These are phyloP conservation scores for Botrytis squamosa DNA, from an alignment of 2,329 filamentous ascomycete genomes.

Conservation along the genomic window DNA sequence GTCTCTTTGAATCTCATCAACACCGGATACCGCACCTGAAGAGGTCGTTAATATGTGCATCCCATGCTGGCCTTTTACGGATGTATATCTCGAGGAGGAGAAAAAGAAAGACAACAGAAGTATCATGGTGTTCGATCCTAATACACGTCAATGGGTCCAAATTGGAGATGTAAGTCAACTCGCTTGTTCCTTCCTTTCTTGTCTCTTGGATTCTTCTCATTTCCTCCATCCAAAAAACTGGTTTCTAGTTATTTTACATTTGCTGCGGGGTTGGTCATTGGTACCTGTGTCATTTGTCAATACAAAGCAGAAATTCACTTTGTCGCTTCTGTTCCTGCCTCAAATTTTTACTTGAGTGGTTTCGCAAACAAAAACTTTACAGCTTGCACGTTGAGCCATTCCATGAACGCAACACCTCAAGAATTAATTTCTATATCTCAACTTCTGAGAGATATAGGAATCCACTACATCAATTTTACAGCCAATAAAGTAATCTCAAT, in stretches of 20 bases:
- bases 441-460: not conserved
- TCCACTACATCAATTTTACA: not conserved
- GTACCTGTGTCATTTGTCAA: not conserved
- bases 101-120: slow-evolving; percentile 24
- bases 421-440: not conserved
- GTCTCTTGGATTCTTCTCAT: not conserved
- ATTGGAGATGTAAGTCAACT: slow-evolving; percentile 25
- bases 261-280: not conserved
- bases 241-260: not conserved
- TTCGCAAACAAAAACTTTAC: not conserved
- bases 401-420: not conserved
- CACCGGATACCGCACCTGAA: not conserved
- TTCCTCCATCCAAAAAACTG: not conserved
- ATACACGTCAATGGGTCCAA: slow-evolving; percentile 23
- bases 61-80: slow-evolving; percentile 31
- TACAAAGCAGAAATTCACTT: not conserved
- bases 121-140: slow-evolving; percentile 28
- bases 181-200: not conserved
- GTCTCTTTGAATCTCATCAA: not conserved
- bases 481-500: not conserved
- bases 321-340: not conserved
- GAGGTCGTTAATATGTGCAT: slow-evolving; percentile 25
- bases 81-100: slow-evolving; percentile 33
- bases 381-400: not conserved
- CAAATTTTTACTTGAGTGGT: not conserved